Evolutionary conservation across 2,329 filamentous ascomycete genomes (phyloP).

Genomic region (Myrmaecium sp.): DNA sequence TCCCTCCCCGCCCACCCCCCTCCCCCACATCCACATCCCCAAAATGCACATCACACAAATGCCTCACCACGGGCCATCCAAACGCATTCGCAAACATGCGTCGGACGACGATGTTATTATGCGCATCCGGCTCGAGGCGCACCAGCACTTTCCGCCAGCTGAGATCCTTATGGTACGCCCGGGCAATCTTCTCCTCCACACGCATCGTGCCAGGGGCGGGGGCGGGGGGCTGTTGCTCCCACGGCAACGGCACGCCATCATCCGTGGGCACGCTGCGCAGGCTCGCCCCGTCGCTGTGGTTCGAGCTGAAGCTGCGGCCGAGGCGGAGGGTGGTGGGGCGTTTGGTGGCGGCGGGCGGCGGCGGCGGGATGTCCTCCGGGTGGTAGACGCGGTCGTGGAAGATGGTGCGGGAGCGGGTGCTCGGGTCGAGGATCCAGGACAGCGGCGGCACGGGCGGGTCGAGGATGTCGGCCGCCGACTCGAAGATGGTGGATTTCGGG

Average conservation of each 20-base stretch:
- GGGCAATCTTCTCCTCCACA: constrained; percentile 93
- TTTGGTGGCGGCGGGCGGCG: constrained; percentile 44
- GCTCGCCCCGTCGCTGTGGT: constrained; percentile 21
- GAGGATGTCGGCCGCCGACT: constrained; percentile 81
- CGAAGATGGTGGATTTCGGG: constrained; percentile 82
- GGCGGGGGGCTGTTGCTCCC: too few relatives aligned
- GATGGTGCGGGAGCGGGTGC: constrained; percentile 69
- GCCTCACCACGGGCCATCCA: constrained; percentile 92
- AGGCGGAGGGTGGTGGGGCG: constrained; percentile 14
- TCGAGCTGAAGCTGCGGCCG: constrained; percentile 21
- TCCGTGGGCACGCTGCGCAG: constrained; percentile 4
- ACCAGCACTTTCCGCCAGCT: constrained; percentile 96
- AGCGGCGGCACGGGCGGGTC: constrained; percentile 72
- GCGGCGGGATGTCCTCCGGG: constrained; percentile 76
- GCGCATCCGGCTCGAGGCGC: constrained; percentile 85
- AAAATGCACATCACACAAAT: constrained; percentile 90
- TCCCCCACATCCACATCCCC: too few relatives aligned
- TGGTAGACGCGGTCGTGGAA: constrained; percentile 96
- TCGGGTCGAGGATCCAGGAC: constrained; percentile 71
- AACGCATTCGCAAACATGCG: constrained; percentile 96
- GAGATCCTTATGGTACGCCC: constrained; percentile 80
- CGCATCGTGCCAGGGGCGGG: constrained; percentile 46
- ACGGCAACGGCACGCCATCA: constrained; percentile 30
- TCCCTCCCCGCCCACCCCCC: too few relatives aligned
- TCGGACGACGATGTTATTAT: constrained; percentile 96